These are phyloP conservation scores for Leishmania tarentolae DNA, from an alignment of 208 protist species.

Conservation along the genomic window DNA sequence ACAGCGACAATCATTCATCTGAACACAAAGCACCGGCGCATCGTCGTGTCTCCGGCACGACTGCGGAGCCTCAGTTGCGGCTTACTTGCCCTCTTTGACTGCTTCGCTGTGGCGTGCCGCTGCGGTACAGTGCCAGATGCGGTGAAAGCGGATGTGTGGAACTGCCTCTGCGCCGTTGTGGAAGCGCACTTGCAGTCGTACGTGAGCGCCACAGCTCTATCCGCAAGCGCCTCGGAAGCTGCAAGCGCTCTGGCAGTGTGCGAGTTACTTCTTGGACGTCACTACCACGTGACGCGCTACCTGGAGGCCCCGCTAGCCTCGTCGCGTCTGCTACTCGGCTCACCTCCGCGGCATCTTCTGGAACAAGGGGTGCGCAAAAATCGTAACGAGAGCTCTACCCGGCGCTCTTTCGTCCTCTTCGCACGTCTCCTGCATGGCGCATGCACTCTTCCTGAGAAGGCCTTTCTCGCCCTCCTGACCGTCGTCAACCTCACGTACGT, in stretches of 20 bases:
- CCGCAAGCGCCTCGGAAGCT: conserved; percentile 1
- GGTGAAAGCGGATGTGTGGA: conserved; percentile 24
- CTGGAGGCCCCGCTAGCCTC: background rate
- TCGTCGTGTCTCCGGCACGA: background rate
- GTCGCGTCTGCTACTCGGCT: background rate
- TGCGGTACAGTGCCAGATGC: conserved; percentile 8
- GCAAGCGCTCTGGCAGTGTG: conserved; percentile 12
- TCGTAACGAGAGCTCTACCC: background rate
- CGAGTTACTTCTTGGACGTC: conserved; percentile 1
- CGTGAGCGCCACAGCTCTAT: conserved; percentile 4
- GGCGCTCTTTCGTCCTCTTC: conserved; percentile 15
- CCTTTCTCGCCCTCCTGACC: conserved; percentile 9
- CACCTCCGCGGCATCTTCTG: background rate
- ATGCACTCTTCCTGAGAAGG: conserved; percentile 2
- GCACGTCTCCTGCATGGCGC: conserved; percentile 7
- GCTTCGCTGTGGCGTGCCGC: conserved; percentile 23
- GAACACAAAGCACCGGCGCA: conserved; percentile 14
- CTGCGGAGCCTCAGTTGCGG: background rate
- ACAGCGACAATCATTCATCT: background rate
- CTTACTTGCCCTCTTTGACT: conserved; percentile 25
- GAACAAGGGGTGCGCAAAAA: conserved; percentile 14
- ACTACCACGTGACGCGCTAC: conserved; percentile 17
- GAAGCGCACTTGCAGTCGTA: conserved; percentile 21
- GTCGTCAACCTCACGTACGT: conserved; percentile 5
- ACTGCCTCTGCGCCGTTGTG: conserved; percentile 26